Evolutionary conservation across 2,329 filamentous ascomycete species (phyloP).

Genomic region (Phaeomoniella chlamydospora): DNA sequence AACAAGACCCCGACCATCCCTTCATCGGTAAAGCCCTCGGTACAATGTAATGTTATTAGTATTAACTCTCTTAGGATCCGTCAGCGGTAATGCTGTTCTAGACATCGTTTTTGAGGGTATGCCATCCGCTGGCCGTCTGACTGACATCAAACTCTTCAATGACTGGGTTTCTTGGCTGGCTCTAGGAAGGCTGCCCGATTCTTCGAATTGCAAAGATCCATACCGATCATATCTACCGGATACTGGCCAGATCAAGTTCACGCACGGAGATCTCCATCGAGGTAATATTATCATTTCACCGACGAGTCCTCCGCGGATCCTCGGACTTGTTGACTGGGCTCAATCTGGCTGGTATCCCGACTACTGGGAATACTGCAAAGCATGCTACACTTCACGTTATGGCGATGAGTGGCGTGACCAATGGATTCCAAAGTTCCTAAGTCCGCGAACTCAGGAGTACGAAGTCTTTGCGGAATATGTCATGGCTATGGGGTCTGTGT

Average conservation of each 20-base stretch:
- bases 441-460: constrained; percentile 2
- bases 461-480: constrained; percentile 4
- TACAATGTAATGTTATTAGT: background rate
- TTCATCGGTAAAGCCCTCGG: background rate
- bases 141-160: background rate
- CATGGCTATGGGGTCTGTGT: constrained; percentile 3
- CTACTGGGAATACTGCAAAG: constrained; percentile 20
- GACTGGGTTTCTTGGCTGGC: background rate
- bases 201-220: constrained; percentile 1
- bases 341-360: constrained; percentile 19
- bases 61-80: background rate
- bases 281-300: background rate
- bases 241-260: background rate
- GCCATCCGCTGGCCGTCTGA: background rate
- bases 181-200: background rate
- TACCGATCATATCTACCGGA: background rate
- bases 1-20: background rate
- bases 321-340: constrained; percentile 17
- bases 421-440: constrained; percentile 10
- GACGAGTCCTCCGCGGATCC: constrained; percentile 7
- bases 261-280: background rate
- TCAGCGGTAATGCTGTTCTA: background rate
- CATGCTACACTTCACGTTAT: constrained; percentile 12
- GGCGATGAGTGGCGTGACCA: constrained; percentile 8
- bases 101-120: background rate